A percentile compares a stretch with the other conserved stretches of the same genome.
phyloP scores from a whole-genome alignment of 2,329 filamentous ascomycete genomes.

The Akanthomyces muscarius region DNA sequence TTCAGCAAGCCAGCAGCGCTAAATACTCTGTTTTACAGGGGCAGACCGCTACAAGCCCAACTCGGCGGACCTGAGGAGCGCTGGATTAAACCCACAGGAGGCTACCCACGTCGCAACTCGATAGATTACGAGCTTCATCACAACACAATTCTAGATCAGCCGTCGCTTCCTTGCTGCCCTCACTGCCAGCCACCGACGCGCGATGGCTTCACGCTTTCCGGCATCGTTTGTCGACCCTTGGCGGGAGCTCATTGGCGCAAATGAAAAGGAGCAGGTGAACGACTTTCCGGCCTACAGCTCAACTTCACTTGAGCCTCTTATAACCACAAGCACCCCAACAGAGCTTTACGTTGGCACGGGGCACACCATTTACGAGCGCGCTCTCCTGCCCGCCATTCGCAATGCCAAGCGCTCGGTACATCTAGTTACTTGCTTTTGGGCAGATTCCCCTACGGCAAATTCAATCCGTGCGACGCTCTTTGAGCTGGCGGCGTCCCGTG shows the following conservation, averaged over 20 bases:
- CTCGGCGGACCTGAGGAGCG: background rate
- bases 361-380: slow-evolving; percentile 49
- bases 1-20: background rate
- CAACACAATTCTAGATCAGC: background rate
- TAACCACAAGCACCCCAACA: slow-evolving; percentile 44
- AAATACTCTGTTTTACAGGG: background rate
- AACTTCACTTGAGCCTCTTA: slow-evolving; percentile 40
- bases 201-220: slow-evolving; percentile 28
- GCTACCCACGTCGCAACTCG: background rate
- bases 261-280: slow-evolving; percentile 31
- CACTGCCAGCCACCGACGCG: background rate
- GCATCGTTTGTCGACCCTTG: slow-evolving; percentile 37
- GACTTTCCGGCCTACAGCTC: slow-evolving; percentile 49
- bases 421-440: slow-evolving; percentile 82
- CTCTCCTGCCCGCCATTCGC: slow-evolving; percentile 58
- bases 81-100: background rate
- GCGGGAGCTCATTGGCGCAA: slow-evolving; percentile 31
- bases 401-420: slow-evolving; percentile 62
- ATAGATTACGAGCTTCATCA: background rate
- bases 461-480: slow-evolving; percentile 55
- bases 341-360: slow-evolving; percentile 56
- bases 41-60: background rate
- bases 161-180: background rate
- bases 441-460: slow-evolving; percentile 57
- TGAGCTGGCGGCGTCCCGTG: slow-evolving; percentile 49